Percentiles rank a stretch among this genome's conserved stretches.
Evolutionary conservation across 306 rosid genomes (phyloP).

Genomic region (Macrotyloma uniflorum): DNA sequence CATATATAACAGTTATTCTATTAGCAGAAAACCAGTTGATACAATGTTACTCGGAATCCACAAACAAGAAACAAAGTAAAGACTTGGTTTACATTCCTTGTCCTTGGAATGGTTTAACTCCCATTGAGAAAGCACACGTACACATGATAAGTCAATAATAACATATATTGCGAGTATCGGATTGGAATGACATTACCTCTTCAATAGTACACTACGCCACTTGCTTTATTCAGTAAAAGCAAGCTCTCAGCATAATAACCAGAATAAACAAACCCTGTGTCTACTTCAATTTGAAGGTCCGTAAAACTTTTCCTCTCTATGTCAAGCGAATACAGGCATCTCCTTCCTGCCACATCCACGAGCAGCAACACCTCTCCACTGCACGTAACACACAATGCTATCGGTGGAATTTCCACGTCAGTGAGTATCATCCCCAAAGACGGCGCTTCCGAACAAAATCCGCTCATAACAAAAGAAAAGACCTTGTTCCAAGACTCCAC

Average conservation of each 20-base stretch:
- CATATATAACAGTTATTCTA: neutral
- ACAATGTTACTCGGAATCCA: neutral
- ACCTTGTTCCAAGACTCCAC: slow-evolving; percentile 41
- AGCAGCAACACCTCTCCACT: slow-evolving; percentile 35
- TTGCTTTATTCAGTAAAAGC: slow-evolving; percentile 31
- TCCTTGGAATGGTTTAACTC: neutral
- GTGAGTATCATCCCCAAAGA: neutral
- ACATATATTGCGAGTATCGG: neutral
- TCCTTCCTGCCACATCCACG: slow-evolving; percentile 1
- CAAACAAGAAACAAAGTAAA: neutral
- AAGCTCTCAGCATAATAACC: slow-evolving; percentile 44
- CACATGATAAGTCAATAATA: too few relatives aligned
- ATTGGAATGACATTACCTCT: slow-evolving; percentile 15
- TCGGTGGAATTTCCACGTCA: neutral
- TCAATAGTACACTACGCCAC: slow-evolving; percentile 31
- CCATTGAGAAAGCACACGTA: neutral
- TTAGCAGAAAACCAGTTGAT: neutral
- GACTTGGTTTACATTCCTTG: neutral
- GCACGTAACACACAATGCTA: neutral
- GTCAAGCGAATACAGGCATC: slow-evolving; percentile 28
- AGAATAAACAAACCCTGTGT: neutral
- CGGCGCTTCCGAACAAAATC: slow-evolving; percentile 25
- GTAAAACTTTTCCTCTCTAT: neutral
- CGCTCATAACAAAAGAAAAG: neutral
- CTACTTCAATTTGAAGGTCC: slow-evolving; percentile 27